These are phyloP conservation scores for Circinella umbellata DNA, from an alignment of 371 early-diverging fungal species.

Conservation along the genomic window DNA sequence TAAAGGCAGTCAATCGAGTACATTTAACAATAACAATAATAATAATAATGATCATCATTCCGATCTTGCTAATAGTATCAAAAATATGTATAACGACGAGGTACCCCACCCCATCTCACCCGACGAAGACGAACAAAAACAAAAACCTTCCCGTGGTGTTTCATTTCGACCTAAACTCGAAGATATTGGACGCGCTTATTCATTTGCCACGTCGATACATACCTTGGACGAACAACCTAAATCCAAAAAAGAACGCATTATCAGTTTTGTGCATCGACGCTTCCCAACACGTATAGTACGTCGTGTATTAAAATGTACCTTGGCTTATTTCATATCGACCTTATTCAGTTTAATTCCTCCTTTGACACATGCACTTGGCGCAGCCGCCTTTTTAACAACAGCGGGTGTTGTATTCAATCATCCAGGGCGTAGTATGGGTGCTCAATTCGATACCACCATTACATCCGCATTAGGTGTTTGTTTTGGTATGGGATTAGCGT, in stretches of 20 bases:
- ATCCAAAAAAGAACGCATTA: conserved; percentile 16
- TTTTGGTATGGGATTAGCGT: conserved; percentile 34
- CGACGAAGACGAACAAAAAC: neutral
- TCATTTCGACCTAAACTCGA: conserved; percentile 25
- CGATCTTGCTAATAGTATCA: too few species aligned
- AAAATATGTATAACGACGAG: too few species aligned
- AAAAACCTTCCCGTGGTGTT: conserved; percentile 9
- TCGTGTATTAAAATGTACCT: conserved; percentile 57
- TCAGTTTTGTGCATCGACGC: conserved; percentile 32
- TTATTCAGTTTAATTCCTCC: conserved; percentile 49
- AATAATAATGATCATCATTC: too few species aligned
- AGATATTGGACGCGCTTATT: conserved; percentile 22
- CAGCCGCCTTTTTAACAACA: conserved; percentile 44
- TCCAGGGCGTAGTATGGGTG: conserved; percentile 53
- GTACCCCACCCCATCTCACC: too few species aligned
- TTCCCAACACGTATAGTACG: conserved; percentile 59
- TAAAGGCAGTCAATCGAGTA: neutral
- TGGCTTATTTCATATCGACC: conserved; percentile 53
- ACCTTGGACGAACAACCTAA: conserved; percentile 16
- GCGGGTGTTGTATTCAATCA: conserved; percentile 49
- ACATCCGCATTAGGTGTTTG: conserved; percentile 43
- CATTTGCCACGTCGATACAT: conserved; percentile 8
- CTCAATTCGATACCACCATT: conserved; percentile 48
- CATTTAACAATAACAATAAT: too few species aligned
- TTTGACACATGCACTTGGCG: conserved; percentile 38